Evolutionary conservation across 495 filamentous ascomycete species (phyloP).

Genomic region (Talaromyces proteolyticus): DNA sequence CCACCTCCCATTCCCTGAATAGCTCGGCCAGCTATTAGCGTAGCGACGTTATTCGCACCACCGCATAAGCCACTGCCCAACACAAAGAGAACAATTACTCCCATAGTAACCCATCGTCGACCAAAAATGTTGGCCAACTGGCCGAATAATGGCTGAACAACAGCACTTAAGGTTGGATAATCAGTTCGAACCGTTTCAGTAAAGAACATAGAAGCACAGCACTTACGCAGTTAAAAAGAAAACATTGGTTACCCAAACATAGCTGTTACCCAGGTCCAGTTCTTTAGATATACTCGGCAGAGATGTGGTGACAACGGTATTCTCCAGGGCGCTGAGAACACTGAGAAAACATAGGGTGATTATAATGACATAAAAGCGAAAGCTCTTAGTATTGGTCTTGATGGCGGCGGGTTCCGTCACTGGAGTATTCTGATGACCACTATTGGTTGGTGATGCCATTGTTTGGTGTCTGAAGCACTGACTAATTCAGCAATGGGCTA

Average conservation of each 20-base stretch:
- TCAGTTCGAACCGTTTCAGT: not conserved
- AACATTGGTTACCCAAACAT: constrained; percentile 36
- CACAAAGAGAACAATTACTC: constrained; percentile 30
- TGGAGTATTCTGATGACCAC: too few species aligned
- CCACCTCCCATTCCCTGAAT: constrained; percentile 18
- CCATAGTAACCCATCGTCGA: constrained; percentile 31
- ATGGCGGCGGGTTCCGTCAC: not conserved
- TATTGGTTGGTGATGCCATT: too few species aligned
- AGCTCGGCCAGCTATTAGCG: constrained; percentile 14
- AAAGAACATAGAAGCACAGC: not conserved
- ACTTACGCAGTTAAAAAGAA: constrained; percentile 29
- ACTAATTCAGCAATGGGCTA: too few species aligned
- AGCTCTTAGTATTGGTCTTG: not conserved
- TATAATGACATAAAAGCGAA: constrained; percentile 16
- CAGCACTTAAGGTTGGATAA: not conserved
- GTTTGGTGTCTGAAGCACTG: too few species aligned
- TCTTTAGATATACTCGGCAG: constrained; percentile 31
- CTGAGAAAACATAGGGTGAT: constrained; percentile 22
- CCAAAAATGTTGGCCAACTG: constrained; percentile 45
- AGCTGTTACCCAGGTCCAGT: constrained; percentile 23
- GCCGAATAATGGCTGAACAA: constrained; percentile 18
- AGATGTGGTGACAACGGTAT: constrained; percentile 31
- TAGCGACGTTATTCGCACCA: constrained; percentile 24
- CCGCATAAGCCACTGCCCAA: constrained; percentile 35
- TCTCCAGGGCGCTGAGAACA: constrained; percentile 26